Evolutionary conservation across 1,139 yeast genomes (phyloP).

Genomic region (Taphrina pruni): DNA sequence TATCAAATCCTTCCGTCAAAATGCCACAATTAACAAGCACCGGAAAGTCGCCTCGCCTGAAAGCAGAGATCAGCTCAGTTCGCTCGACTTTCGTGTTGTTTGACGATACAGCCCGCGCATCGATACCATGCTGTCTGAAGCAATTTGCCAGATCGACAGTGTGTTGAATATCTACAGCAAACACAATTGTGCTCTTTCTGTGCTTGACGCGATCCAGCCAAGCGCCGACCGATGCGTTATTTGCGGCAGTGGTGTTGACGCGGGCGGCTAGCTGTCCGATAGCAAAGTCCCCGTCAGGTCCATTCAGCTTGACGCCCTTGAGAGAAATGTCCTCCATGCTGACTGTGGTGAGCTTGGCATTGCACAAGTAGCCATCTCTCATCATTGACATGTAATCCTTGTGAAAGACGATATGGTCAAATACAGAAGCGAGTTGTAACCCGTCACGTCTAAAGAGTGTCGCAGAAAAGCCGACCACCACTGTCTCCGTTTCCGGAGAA

Average conservation of each 20-base stretch:
- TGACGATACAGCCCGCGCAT: constrained; percentile 77
- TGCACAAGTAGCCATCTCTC: constrained; percentile 52
- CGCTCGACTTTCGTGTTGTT: constrained; percentile 64
- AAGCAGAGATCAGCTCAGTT: constrained; percentile 61
- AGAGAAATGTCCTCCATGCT: constrained; percentile 54
- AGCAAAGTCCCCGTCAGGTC: constrained; percentile 61
- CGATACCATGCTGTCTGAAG: constrained; percentile 66
- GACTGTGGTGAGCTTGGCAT: constrained; percentile 69
- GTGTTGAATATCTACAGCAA: constrained; percentile 77
- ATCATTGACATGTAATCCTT: constrained; percentile 52
- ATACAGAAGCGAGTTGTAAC: constrained; percentile 61
- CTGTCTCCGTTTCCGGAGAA: constrained; percentile 55
- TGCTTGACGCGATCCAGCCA: constrained; percentile 56
- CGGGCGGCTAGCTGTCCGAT: constrained; percentile 59
- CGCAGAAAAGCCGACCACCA: constrained; percentile 86
- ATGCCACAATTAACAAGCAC: constrained; percentile 85
- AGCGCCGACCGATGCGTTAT: constrained; percentile 63
- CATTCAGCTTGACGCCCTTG: constrained; percentile 49
- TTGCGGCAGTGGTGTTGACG: constrained; percentile 63
- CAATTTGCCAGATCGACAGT: constrained; percentile 62
- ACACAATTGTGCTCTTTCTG: constrained; percentile 71
- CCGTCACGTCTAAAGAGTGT: constrained; percentile 75
- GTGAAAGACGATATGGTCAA: constrained; percentile 79
- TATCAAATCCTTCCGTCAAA: constrained; percentile 94
- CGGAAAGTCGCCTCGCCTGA: constrained; percentile 66